phyloP scores from a whole-genome alignment of 2,329 filamentous ascomycete genomes.

The Chaetomium sp. region DNA sequence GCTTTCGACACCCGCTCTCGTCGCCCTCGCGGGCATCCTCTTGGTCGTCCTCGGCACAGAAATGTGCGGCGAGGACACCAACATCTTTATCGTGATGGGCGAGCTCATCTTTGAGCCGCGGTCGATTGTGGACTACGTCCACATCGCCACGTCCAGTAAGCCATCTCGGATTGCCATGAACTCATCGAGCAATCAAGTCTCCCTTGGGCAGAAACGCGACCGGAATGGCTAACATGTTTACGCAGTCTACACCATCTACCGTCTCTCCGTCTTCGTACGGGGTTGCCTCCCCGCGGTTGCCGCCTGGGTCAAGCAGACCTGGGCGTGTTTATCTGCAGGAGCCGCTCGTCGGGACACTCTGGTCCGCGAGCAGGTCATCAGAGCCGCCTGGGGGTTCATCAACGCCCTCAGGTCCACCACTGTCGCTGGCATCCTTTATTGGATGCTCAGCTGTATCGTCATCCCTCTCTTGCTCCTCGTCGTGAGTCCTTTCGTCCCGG shows the following conservation, averaged over 20 bases:
- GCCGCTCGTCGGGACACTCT: slow-evolving; percentile 18
- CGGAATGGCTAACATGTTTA: background rate
- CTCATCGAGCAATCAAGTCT: background rate
- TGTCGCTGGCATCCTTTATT: slow-evolving; percentile 7
- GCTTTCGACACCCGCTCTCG: slow-evolving; percentile 1
- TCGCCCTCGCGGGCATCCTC: slow-evolving; percentile 11
- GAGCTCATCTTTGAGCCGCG: background rate
- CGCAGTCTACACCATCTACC: background rate
- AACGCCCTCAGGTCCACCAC: slow-evolving; percentile 4
- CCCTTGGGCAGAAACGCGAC: background rate
- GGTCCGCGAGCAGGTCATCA: slow-evolving; percentile 13
- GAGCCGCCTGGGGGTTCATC: slow-evolving; percentile 9
- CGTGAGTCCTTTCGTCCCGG: slow-evolving; percentile 7
- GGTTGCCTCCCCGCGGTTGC: slow-evolving; percentile 10
- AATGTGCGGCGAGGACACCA: background rate
- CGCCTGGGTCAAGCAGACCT: slow-evolving; percentile 6
- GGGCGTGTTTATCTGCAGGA: slow-evolving; percentile 16
- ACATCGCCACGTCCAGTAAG: background rate
- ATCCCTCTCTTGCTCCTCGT: slow-evolving; percentile 8
- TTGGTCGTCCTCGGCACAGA: background rate
- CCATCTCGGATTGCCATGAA: background rate
- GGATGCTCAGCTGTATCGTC: slow-evolving; percentile 9
- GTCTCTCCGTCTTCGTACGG: slow-evolving; percentile 1
- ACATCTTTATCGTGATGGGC: slow-evolving; percentile 2
- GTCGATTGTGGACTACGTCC: slow-evolving; percentile 4